These are phyloP conservation scores for Kwoniella europaea DNA, from an alignment of 768 basidiomycete genomes.

Conservation along the genomic window DNA sequence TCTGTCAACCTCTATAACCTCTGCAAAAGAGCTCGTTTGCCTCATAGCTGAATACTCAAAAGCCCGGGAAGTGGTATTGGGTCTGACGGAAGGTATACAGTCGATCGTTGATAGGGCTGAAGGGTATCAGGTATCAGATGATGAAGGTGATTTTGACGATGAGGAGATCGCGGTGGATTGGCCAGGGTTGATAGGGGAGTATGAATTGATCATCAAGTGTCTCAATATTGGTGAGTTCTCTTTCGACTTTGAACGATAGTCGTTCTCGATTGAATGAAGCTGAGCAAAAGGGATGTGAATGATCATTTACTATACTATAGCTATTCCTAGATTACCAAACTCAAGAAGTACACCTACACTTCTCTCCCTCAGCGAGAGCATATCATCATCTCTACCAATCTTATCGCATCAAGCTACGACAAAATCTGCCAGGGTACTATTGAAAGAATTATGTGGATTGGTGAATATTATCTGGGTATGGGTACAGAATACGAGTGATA, in stretches of 20 bases:
- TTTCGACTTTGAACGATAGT: not conserved
- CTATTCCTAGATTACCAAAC: constrained; percentile 21
- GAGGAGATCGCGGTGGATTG: constrained; percentile 11
- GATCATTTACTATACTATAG: not conserved
- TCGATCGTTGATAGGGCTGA: constrained; percentile 31
- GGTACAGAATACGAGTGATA: constrained; percentile 22
- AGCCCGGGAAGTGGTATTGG: constrained; percentile 36
- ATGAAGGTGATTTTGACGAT: constrained; percentile 23
- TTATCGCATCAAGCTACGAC: constrained; percentile 23
- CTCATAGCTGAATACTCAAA: constrained; percentile 10
- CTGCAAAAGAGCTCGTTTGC: not conserved
- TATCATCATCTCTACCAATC: constrained; percentile 18
- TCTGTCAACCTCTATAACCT: not conserved
- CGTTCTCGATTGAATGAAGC: not conserved
- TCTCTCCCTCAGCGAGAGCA: constrained; percentile 22
- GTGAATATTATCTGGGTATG: constrained; percentile 17
- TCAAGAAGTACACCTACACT: constrained; percentile 39
- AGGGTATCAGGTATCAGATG: constrained; percentile 33
- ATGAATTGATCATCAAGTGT: constrained; percentile 8
- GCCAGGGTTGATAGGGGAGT: constrained; percentile 8
- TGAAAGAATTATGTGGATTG: constrained; percentile 8
- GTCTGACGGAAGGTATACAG: constrained; percentile 32
- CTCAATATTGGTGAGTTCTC: constrained; percentile 18
- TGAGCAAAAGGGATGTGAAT: constrained; percentile 1
- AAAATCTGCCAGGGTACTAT: constrained; percentile 8